Evolutionary conservation across 2,329 filamentous ascomycete genomes (phyloP).

Genomic region (Phialophora verrucosa): DNA sequence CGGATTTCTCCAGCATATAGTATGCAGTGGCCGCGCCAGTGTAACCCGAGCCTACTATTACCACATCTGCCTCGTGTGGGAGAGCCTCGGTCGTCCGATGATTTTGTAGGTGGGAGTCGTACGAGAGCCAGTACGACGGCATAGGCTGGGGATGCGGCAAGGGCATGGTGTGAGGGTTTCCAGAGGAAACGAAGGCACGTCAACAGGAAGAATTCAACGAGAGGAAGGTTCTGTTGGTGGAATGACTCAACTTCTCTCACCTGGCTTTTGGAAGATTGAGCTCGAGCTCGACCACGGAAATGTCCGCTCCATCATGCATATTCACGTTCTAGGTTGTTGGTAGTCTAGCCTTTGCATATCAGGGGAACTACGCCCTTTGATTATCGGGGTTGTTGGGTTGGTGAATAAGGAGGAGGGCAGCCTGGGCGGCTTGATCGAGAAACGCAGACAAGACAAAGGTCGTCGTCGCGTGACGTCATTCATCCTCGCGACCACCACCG

Average conservation of each 20-base stretch:
- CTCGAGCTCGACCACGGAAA: background rate
- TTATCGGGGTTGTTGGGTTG: background rate
- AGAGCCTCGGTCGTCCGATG: conserved; percentile 40
- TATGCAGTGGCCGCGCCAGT: conserved; percentile 54
- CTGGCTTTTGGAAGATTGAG: background rate
- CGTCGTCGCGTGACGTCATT: background rate
- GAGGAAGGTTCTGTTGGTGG: background rate
- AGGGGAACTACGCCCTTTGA: background rate
- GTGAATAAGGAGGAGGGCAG: background rate
- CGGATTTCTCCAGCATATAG: conserved; percentile 46
- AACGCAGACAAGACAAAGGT: background rate
- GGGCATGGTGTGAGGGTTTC: conserved; percentile 18
- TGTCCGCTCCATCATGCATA: background rate
- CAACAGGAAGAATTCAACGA: background rate
- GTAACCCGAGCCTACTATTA: conserved; percentile 57
- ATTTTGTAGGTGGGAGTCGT: conserved; percentile 22
- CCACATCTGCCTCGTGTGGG: conserved; percentile 51
- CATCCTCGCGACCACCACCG: background rate
- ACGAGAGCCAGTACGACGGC: conserved; percentile 34
- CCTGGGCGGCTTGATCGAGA: background rate
- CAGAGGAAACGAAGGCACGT: no score
- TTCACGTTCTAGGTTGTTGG: background rate
- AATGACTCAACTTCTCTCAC: background rate
- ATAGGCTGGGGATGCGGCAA: conserved; percentile 25
- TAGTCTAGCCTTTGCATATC: background rate